Evolutionary conservation across 345 rosid genomes (phyloP).

Genomic region (Triadica sebifera): DNA sequence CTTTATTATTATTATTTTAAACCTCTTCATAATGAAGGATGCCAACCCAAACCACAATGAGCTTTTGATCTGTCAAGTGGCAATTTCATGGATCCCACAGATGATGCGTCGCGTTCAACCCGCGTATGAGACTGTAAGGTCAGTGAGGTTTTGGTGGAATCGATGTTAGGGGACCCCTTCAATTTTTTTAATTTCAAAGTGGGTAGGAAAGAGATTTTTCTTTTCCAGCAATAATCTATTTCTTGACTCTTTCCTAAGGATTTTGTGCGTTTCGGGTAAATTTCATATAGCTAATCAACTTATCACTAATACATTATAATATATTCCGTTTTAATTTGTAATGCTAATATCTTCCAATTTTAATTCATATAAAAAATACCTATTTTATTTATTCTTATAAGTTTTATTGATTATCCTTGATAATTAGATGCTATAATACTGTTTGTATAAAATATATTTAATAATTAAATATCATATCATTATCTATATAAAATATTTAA

Average conservation of each 20-base stretch:
- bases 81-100: slow-evolving; percentile 20
- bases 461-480: too few relatives aligned
- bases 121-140: slow-evolving; percentile 6
- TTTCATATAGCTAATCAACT: too few relatives aligned
- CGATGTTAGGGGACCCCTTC: not conserved
- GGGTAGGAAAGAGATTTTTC: not conserved
- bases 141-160: not conserved
- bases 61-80: not conserved
- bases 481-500: too few relatives aligned
- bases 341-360: too few relatives aligned
- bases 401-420: too few relatives aligned
- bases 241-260: not conserved
- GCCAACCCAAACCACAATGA: not conserved
- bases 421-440: too few relatives aligned
- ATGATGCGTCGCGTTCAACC: not conserved
- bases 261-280: too few relatives aligned
- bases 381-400: too few relatives aligned
- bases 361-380: too few relatives aligned
- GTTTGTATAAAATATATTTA: too few relatives aligned
- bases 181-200: not conserved
- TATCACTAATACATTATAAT: too few relatives aligned
- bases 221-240: not conserved
- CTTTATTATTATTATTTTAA: not conserved
- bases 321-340: too few relatives aligned
- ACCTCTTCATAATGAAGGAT: not conserved